Conservation (phyloP, 768 basidiomycete species). For the Lactifluus pinguis region DNA sequence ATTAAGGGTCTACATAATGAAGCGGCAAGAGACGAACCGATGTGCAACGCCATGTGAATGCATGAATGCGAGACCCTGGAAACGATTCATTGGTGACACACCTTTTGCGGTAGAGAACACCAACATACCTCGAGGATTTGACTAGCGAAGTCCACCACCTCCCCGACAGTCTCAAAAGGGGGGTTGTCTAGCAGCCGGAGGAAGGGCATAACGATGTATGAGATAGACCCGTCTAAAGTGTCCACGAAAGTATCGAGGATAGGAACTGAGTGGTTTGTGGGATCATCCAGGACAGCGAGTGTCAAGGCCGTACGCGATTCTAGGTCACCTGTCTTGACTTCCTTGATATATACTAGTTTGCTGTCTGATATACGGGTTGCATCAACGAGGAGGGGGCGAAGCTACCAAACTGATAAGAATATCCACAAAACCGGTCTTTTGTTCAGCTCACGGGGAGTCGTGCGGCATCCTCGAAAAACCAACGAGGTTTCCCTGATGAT, state of each 20-base stretch:
- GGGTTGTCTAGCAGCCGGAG: neutral
- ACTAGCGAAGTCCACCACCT: slow-evolving; percentile 13
- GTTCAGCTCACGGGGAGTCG: neutral
- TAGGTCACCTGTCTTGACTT: slow-evolving; percentile 1
- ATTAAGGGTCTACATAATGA: too few species aligned
- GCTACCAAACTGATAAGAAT: neutral
- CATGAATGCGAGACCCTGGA: slow-evolving; percentile 16
- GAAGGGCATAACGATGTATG: slow-evolving; percentile 18
- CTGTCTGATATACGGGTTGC: slow-evolving; percentile 26
- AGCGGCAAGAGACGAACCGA: neutral
- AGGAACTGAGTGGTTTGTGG: slow-evolving; percentile 12
- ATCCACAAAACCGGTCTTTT: neutral
- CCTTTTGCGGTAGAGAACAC: neutral
- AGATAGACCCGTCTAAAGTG: neutral
- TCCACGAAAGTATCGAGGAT: slow-evolving; percentile 13
- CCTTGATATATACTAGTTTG: slow-evolving; percentile 26
- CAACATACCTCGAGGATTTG: slow-evolving; percentile 10
- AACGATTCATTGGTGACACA: neutral
- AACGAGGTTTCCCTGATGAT: neutral
- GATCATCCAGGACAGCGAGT: neutral
- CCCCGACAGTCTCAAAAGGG: neutral
- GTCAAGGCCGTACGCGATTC: slow-evolving; percentile 18
- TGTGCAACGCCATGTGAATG: slow-evolving; percentile 16
- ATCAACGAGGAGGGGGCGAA: slow-evolving; percentile 21
- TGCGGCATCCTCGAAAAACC: neutral